Conservation (phyloP, 1,139 yeast species). For the Spathaspora sp. region DNA sequence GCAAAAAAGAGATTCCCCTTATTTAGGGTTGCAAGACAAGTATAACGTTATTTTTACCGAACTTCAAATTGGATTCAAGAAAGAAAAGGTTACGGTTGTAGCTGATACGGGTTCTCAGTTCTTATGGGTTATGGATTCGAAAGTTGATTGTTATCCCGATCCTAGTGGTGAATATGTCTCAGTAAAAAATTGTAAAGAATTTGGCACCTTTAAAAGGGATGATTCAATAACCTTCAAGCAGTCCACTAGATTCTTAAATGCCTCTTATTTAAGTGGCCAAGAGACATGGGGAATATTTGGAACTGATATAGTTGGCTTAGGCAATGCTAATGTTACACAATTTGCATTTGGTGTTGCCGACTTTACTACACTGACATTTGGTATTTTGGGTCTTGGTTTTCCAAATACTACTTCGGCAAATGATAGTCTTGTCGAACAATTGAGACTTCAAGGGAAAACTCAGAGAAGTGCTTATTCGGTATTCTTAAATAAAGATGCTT, state of each 20-base stretch:
- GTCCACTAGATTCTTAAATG: neutral
- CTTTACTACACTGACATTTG: constrained; percentile 11
- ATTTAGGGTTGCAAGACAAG: neutral
- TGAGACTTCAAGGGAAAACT: constrained; percentile 46
- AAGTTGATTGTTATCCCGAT: neutral
- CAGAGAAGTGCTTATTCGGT: constrained; percentile 38
- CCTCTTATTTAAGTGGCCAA: constrained; percentile 12
- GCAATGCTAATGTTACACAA: constrained; percentile 21
- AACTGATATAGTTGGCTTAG: constrained; percentile 30
- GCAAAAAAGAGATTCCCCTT: neutral
- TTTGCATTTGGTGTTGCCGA: constrained; percentile 32
- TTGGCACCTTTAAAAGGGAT: neutral
- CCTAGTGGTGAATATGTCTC: neutral
- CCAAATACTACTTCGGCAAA: constrained; percentile 8
- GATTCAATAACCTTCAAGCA: neutral
- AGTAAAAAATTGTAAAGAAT: neutral
- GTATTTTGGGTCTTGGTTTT: constrained; percentile 24
- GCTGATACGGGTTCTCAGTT: constrained; percentile 40
- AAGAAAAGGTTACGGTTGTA: constrained; percentile 30
- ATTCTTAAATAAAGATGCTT: constrained; percentile 23
- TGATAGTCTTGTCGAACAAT: constrained; percentile 29
- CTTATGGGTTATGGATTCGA: constrained; percentile 23
- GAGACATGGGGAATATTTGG: constrained; percentile 56
- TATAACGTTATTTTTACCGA: constrained; percentile 26
- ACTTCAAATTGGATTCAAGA: constrained; percentile 33